These are phyloP conservation scores for Ustilago crameri DNA, from an alignment of 1,284 basidiomycete species.

Conservation along the genomic window DNA sequence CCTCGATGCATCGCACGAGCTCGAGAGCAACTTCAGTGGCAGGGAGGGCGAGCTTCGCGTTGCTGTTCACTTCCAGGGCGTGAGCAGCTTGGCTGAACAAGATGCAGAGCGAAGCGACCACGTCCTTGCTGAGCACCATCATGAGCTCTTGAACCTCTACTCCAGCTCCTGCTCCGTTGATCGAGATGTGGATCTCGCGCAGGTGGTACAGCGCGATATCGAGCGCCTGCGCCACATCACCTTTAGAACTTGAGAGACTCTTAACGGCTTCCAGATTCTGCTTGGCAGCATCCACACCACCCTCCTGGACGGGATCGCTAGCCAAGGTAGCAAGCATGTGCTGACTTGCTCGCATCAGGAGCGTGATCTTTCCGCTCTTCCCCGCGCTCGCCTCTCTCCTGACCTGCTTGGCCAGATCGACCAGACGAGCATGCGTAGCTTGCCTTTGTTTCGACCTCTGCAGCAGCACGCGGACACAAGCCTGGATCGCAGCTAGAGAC, in stretches of 20 bases:
- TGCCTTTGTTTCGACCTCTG: constrained; percentile 6
- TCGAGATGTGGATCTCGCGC: constrained; percentile 16
- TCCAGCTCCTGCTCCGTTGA: neutral
- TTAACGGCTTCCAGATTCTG: constrained; percentile 13
- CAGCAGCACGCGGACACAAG: constrained; percentile 13
- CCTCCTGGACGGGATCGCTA: neutral
- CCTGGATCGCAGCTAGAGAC: constrained; percentile 19
- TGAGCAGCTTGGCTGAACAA: constrained; percentile 5
- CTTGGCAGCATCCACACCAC: neutral
- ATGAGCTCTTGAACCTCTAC: neutral
- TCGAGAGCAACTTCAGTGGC: constrained; percentile 24
- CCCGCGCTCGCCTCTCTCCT: constrained; percentile 10
- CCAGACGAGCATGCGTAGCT: constrained; percentile 6
- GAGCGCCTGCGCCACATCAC: constrained; percentile 7
- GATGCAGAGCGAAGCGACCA: constrained; percentile 6
- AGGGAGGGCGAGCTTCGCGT: constrained; percentile 4
- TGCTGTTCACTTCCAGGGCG: neutral
- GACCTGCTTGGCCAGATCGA: constrained; percentile 4
- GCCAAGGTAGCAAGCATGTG: constrained; percentile 1
- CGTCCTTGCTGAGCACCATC: constrained; percentile 2
- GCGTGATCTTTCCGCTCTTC: constrained; percentile 7
- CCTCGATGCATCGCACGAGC: constrained; percentile 20
- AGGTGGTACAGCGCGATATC: constrained; percentile 28
- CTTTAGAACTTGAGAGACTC: neutral
- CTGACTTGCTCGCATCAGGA: constrained; percentile 33